Percentiles rank a stretch among this genome's conserved stretches.
Evolutionary conservation across 768 basidiomycete genomes (phyloP).

Genomic region (Boletales sp.): DNA sequence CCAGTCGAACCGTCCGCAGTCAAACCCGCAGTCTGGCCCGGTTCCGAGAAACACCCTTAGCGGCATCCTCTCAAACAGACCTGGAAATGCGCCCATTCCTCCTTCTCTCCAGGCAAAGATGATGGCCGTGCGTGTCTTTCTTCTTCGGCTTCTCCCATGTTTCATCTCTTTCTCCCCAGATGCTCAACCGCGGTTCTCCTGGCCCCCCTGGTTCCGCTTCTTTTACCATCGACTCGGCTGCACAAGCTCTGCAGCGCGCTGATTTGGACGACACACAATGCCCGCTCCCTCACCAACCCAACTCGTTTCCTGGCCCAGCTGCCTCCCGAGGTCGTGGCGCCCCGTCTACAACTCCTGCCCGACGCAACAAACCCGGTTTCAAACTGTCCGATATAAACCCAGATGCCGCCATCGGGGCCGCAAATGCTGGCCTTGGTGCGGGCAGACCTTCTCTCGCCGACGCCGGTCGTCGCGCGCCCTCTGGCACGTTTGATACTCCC

Average conservation of each 20-base stretch:
- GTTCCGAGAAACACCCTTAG: conserved; percentile 29
- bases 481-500: conserved; percentile 58
- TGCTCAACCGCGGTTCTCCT: conserved; percentile 42
- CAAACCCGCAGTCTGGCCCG: conserved; percentile 7
- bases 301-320: conserved; percentile 34
- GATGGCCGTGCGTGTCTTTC: conserved; percentile 63
- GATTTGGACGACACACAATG: conserved; percentile 28
- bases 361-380: conserved; percentile 51
- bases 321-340: conserved; percentile 25
- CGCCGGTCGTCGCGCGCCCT: conserved; percentile 33
- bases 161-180: conserved; percentile 33
- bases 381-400: conserved; percentile 62
- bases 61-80: conserved; percentile 43
- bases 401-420: conserved; percentile 48
- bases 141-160: not conserved
- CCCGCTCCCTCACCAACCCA: conserved; percentile 31
- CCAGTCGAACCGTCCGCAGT: conserved; percentile 15
- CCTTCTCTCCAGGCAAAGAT: conserved; percentile 91
- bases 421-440: conserved; percentile 67
- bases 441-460: conserved; percentile 55
- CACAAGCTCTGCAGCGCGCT: conserved; percentile 38
- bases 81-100: conserved; percentile 69
- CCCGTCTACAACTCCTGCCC: conserved; percentile 36
- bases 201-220: conserved; percentile 22
- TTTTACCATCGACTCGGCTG: conserved; percentile 38